phyloP scores from a whole-genome alignment of 2,329 filamentous ascomycete species.

The Paracoccidioides lutzii region DNA sequence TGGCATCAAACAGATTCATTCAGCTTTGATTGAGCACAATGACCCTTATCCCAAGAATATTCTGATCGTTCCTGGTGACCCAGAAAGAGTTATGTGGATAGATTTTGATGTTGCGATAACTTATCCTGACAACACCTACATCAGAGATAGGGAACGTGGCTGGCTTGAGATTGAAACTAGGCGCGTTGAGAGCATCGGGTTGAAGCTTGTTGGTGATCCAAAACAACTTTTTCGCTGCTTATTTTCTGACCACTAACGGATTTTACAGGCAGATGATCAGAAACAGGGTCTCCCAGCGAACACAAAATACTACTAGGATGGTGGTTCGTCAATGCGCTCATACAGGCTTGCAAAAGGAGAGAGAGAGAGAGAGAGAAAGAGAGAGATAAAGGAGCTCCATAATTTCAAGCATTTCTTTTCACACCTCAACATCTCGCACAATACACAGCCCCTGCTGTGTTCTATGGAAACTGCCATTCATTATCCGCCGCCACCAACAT shows the following conservation, averaged over 20 bases:
- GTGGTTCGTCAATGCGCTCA: neutral
- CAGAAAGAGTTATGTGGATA: constrained; percentile 7
- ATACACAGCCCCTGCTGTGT: neutral
- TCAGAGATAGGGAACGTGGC: neutral
- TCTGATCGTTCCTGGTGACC: constrained; percentile 8
- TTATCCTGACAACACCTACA: neutral
- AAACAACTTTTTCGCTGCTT: neutral
- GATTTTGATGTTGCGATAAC: constrained; percentile 7
- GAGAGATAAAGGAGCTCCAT: too few relatives aligned
- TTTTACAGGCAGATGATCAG: constrained; percentile 9
- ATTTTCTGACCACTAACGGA: constrained; percentile 4
- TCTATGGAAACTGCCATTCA: neutral
- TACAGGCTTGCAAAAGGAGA: neutral
- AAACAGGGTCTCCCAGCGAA: constrained; percentile 8
- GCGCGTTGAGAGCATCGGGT: constrained; percentile 6
- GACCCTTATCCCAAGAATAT: constrained; percentile 12
- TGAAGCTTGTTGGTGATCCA: constrained; percentile 6
- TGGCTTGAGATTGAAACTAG: constrained; percentile 1
- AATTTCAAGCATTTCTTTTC: too few relatives aligned
- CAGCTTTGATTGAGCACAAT: constrained; percentile 11
- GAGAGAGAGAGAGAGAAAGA: too few relatives aligned
- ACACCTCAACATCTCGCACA: too few relatives aligned
- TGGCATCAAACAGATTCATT: constrained; percentile 10
- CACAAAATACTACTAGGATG: constrained; percentile 10
- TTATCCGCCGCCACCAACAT: constrained; percentile 2